Conservation (phyloP, 176 grass and related monocot species). For the Lolium multiflorum region DNA sequence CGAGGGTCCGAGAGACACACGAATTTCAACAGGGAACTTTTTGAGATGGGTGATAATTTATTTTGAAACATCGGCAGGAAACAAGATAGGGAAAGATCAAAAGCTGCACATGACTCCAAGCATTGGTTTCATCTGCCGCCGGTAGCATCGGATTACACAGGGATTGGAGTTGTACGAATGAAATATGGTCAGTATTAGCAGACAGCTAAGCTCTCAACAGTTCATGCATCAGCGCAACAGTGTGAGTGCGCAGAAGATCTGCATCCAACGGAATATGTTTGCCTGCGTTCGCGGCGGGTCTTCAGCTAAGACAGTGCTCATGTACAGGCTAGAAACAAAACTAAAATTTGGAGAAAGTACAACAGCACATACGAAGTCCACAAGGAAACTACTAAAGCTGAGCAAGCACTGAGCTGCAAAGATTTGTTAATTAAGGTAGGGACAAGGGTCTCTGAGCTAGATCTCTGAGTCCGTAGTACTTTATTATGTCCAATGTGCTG, state of each 20-base stretch:
- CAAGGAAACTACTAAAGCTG: conserved; percentile 56
- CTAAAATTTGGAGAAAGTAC: conserved; percentile 23
- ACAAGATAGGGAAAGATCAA: conserved; percentile 6
- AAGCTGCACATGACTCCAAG: conserved; percentile 24
- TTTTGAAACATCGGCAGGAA: background rate
- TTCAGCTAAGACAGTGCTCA: conserved; percentile 47
- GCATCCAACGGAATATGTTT: conserved; percentile 50
- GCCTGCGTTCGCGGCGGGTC: conserved; percentile 60
- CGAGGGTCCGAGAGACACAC: background rate
- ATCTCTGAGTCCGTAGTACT: conserved; percentile 42
- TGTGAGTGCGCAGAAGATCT: conserved; percentile 44
- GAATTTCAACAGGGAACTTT: background rate
- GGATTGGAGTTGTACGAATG: conserved; percentile 36
- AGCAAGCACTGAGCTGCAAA: conserved; percentile 23
- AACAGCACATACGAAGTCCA: conserved; percentile 41
- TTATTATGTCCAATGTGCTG: conserved; percentile 45
- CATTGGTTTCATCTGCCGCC: conserved; percentile 8
- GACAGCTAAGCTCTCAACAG: background rate
- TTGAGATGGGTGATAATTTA: background rate
- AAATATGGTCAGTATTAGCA: background rate
- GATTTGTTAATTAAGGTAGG: conserved; percentile 31
- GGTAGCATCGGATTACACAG: conserved; percentile 25
- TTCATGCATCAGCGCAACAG: conserved; percentile 1
- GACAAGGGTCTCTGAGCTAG: conserved; percentile 50
- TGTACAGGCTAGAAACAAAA: background rate